A percentile compares a stretch with the other conserved stretches of the same genome.
Conservation (phyloP, 768 basidiomycete species). For the Leccinum barrowsii region DNA sequence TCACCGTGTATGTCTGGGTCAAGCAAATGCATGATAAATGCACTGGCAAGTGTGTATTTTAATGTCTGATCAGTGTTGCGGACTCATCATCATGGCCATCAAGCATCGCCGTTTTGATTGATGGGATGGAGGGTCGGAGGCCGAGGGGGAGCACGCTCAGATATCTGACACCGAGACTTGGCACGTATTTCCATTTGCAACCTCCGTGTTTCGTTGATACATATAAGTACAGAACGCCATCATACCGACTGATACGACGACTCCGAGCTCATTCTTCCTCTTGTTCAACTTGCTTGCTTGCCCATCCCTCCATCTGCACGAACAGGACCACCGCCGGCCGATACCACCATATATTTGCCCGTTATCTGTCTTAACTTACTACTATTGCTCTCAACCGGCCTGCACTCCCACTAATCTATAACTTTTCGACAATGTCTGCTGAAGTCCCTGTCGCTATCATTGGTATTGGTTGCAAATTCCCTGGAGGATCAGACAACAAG, state of each 20-base stretch:
- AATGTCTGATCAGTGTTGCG: background rate
- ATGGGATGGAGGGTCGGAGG: constrained; percentile 1
- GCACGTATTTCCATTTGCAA: background rate
- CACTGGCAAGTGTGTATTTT: background rate
- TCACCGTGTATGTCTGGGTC: background rate
- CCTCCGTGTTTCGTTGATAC: background rate
- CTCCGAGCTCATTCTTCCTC: background rate
- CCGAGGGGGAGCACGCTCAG: background rate
- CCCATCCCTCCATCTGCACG: background rate
- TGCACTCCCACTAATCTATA: background rate
- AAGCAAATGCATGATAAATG: background rate
- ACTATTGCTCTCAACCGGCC: background rate
- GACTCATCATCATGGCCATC: background rate
- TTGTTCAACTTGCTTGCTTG: background rate
- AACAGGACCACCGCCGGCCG: background rate
- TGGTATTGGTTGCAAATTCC: constrained; percentile 33
- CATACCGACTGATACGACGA: too few species aligned
- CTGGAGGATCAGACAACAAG: constrained; percentile 31
- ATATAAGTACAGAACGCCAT: constrained; percentile 3
- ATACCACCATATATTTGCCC: background rate
- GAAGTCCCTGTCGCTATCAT: constrained; percentile 28
- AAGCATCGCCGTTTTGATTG: constrained; percentile 8
- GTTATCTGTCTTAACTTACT: background rate
- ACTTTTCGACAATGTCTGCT: constrained; percentile 24
- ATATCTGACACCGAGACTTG: background rate